Evolutionary conservation across 1,284 basidiomycete genomes (phyloP), one percentile per base, ranked within the genome.

Genomic region (Cutaneotrichosporon sp.): DNA sequence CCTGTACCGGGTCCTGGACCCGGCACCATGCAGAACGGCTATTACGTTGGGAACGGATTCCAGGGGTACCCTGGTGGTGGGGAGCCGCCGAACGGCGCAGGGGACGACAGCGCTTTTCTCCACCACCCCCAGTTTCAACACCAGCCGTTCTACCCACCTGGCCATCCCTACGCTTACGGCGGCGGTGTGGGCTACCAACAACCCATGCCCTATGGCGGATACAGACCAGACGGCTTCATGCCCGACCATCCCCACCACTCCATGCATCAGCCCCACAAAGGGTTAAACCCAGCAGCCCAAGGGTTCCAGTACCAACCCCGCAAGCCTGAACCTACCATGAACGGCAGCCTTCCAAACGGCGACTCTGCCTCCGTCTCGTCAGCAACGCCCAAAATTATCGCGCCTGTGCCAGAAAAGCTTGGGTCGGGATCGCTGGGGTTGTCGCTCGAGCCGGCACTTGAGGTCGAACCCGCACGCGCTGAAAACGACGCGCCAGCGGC

Each of bases 11-110:
- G 60, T 4, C 60, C 70, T 3, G 71, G 71, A 16, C 70, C 70
- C 3, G 65, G 60, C 33, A 70, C 68, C 2, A 68, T 73, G 66
- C 71, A 73, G 58, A 71, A 71, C 50, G 66, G 61, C 4, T 70
- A 66, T 52, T 60, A 54, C 35, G 43, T 50, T 31, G 46, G 39
- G 5, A 32, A 37, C 20, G 52, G 51, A 27, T 46, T 46, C 29
- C 27, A 31, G 17, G 42, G 42, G 25, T 53, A 37, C 31, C 43
- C 37, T 4, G 32, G 33, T 31, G 49, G 32, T 31, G 51, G 47
- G 35, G 43, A 44, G 25, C 32, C 33, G 12, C 25, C 39, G 8
- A 49, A 46, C 19, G 55, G 46, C 26, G 46, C 35, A 16, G 51
- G 29, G 7, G 33, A 19, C 3, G 42, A 42, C 51, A 22, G 6